Percentiles rank a stretch among this genome's conserved stretches.
Evolutionary conservation across 2,329 filamentous ascomycete genomes (phyloP).

Genomic region (Rutstroemia sp.): DNA sequence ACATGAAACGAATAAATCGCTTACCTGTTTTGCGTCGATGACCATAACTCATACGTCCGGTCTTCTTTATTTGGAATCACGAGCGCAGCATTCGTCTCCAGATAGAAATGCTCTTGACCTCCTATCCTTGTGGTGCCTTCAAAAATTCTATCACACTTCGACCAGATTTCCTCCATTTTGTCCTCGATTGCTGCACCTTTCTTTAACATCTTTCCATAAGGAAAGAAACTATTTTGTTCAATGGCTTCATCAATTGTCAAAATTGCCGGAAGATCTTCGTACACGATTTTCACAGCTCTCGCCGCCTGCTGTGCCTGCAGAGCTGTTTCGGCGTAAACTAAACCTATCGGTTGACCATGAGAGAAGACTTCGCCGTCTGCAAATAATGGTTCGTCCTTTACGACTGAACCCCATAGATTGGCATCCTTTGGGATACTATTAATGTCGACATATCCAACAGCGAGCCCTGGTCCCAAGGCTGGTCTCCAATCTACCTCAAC

Average conservation of each 20-base stretch:
- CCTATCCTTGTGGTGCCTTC: constrained; percentile 77
- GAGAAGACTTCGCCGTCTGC: constrained; percentile 83
- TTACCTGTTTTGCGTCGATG: constrained; percentile 79
- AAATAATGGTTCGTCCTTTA: constrained; percentile 79
- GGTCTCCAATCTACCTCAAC: constrained; percentile 64
- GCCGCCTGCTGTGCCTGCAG: constrained; percentile 72
- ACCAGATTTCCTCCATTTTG: constrained; percentile 19
- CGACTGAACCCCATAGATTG: constrained; percentile 73
- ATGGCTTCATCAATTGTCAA: constrained; percentile 94
- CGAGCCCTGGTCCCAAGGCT: constrained; percentile 57
- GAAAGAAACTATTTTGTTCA: constrained; percentile 76
- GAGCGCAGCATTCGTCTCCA: constrained; percentile 82
- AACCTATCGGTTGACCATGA: constrained; percentile 85
- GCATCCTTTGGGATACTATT: constrained; percentile 68
- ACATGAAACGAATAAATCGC: constrained; percentile 1
- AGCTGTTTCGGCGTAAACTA: constrained; percentile 74
- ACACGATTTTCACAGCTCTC: constrained; percentile 75
- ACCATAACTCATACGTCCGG: constrained; percentile 88
- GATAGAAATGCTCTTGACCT: constrained; percentile 93
- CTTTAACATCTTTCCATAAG: constrained; percentile 72
- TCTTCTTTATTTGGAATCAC: constrained; percentile 84
- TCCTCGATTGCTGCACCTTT: constrained; percentile 71
- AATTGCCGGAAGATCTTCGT: constrained; percentile 80
- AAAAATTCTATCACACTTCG: constrained; percentile 40
- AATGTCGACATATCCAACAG: constrained; percentile 75